Percentiles rank a stretch among this genome's conserved stretches.
Conservation (phyloP, 1,139 yeast genomes). For the Nakaseomyces glabratus region DNA sequence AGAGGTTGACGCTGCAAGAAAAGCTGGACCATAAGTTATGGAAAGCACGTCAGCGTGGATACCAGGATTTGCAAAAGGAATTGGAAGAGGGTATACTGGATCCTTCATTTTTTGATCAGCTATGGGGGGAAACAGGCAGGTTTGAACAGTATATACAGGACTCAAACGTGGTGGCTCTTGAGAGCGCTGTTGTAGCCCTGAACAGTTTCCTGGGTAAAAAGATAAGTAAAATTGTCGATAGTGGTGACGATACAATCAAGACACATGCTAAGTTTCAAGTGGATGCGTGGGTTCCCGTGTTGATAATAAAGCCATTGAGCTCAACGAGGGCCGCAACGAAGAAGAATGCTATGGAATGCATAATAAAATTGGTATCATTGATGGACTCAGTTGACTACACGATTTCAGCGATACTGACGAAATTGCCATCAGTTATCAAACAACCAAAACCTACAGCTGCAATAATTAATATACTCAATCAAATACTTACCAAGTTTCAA, state of each 20-base stretch:
- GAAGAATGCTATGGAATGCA: constrained; percentile 51
- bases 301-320: constrained; percentile 66
- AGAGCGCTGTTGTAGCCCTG: constrained; percentile 54
- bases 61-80: constrained; percentile 50
- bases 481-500: constrained; percentile 52
- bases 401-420: constrained; percentile 45
- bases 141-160: constrained; percentile 59
- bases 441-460: constrained; percentile 78
- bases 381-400: constrained; percentile 55
- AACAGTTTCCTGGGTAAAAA: constrained; percentile 10
- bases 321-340: constrained; percentile 74
- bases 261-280: not conserved
- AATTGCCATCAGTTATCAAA: constrained; percentile 31
- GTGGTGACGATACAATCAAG: constrained; percentile 4
- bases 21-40: constrained; percentile 65
- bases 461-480: constrained; percentile 33
- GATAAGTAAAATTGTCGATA: constrained; percentile 4
- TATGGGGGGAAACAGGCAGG: constrained; percentile 42
- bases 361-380: constrained; percentile 55
- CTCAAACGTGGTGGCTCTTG: constrained; percentile 87
- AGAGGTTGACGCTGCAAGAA: constrained; percentile 56
- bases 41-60: constrained; percentile 82
- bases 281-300: constrained; percentile 41
- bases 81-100: constrained; percentile 51
- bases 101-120: constrained; percentile 46